A percentile compares a stretch with the other conserved stretches of the same genome.
Conservation (phyloP, 108 stramenopile genomes). For the Cylindrotheca closterium region DNA sequence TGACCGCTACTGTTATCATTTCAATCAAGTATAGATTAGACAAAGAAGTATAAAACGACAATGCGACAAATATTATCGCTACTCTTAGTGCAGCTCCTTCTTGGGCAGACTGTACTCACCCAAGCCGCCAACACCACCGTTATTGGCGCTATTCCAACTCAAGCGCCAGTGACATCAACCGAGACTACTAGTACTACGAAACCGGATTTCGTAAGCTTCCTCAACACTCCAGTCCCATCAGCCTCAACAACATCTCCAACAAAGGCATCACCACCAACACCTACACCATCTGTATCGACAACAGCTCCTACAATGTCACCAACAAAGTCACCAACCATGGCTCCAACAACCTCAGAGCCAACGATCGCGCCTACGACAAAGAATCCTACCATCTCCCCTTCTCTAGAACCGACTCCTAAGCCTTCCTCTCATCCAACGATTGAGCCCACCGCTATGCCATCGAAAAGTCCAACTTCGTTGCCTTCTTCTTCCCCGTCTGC, state of each 20-base stretch:
- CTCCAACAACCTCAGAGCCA: background rate
- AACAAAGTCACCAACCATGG: background rate
- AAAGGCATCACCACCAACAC: background rate
- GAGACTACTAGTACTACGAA: no score
- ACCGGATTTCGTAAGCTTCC: no score
- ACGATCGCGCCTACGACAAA: background rate
- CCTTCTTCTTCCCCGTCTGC: background rate
- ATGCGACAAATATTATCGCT: no score
- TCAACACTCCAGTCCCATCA: no score
- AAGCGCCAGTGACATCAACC: no score
- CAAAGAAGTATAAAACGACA: no score
- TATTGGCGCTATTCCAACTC: no score
- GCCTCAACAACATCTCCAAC: background rate
- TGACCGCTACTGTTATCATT: no score
- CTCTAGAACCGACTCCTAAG: background rate
- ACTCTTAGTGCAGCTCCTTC: no score
- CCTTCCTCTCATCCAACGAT: conserved; percentile 2
- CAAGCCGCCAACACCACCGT: no score
- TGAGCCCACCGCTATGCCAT: background rate
- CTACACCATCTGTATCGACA: background rate
- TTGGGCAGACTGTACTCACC: no score
- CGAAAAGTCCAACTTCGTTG: background rate
- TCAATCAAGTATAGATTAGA: no score
- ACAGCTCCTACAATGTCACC: background rate
- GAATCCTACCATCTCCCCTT: background rate